Evolutionary conservation across 192 early-diverging fungal genomes (phyloP), one percentile per base, ranked within the genome.

Genomic region (Diversispora eburnea): DNA sequence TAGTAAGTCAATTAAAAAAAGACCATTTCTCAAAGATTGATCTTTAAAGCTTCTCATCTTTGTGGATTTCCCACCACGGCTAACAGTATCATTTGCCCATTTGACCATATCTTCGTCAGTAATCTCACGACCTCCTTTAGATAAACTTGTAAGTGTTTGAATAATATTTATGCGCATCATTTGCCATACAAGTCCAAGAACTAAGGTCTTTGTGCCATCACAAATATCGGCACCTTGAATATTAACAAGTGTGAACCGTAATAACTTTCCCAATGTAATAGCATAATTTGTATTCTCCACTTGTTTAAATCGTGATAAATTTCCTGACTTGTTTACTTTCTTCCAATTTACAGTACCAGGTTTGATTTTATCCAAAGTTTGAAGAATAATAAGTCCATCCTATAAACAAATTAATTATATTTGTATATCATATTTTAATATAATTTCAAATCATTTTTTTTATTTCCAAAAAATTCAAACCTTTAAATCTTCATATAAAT

Each of bases 211-310:
- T 63, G 84, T 85, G 56, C 95, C 96, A 67, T 98, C 96, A 20
- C 89, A 89, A 75, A 99, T 92, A 83, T 99, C 97, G 8, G 91
- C 88, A 42, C 96, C 96, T 78, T 95, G 94, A 77, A 99, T 97
- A 67, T 92, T 93, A 42, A 99, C 95, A 39, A 99, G 87, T 10
- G 95, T 91, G 79, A 97, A 98, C 64, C 87, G 85, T 54, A 92
- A 81, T 49, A 81, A 83, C 82, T 97, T 95, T 67, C 95, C 95
- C 55, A 98, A 79, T 49, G 89, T 86, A 12, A 98, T 90, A 12
- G 90, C 91, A 77, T 94, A 94, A 80, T 99, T 99, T 65, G 91
- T 93, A 81, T 99, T 99, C 85, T 99, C 98, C 17, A 99, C 92
- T 79, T 95, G 90, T 84, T 99, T 99, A 85, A 99, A 98, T 62